These are phyloP conservation scores for Paspalum notatum DNA, from an alignment of 176 grass and related monocot species.

Conservation along the genomic window DNA sequence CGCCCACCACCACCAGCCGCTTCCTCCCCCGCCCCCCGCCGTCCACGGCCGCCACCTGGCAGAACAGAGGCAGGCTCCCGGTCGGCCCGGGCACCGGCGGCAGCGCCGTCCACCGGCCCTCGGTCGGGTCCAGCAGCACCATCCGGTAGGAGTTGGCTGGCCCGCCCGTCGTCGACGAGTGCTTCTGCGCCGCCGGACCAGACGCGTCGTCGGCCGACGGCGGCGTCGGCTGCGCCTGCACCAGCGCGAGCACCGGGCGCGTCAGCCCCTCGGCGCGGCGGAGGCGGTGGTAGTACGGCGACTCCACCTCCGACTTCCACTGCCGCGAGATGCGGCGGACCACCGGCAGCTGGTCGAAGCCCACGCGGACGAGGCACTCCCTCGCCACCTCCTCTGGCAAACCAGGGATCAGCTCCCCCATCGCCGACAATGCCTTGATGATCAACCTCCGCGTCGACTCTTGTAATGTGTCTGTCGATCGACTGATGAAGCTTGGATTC, in stretches of 20 bases:
- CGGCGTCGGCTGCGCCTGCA: slow-evolving; percentile 37
- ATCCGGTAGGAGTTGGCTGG: slow-evolving; percentile 54
- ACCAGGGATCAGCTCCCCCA: slow-evolving; percentile 75
- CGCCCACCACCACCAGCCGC: slow-evolving; percentile 70
- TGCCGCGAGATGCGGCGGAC: slow-evolving; percentile 68
- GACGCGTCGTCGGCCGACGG: not conserved
- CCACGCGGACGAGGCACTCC: slow-evolving; percentile 89
- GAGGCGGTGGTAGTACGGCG: slow-evolving; percentile 50
- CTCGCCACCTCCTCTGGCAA: slow-evolving; percentile 82
- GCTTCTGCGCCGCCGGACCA: slow-evolving; percentile 18
- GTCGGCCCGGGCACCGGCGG: slow-evolving; percentile 42
- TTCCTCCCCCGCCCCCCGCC: slow-evolving; percentile 32
- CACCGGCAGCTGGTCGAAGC: slow-evolving; percentile 62
- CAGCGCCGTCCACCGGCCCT: slow-evolving; percentile 50
- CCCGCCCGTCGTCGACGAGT: slow-evolving; percentile 2
- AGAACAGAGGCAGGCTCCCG: slow-evolving; percentile 78
- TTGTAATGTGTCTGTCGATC: not conserved
- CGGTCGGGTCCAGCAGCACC: slow-evolving; percentile 50
- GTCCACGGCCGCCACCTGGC: slow-evolving; percentile 64
- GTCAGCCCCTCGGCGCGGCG: slow-evolving; percentile 47
- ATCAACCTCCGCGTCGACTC: not conserved
- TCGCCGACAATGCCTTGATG: not conserved
- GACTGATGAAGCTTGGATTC: not conserved
- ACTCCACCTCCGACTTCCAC: slow-evolving; percentile 83
- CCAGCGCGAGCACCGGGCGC: slow-evolving; percentile 39